Percentiles rank a stretch among this genome's conserved stretches.
These are phyloP conservation scores for Chlamydomonas incerta DNA, from an alignment of 139 green algal genomes.

Conservation along the genomic window DNA sequence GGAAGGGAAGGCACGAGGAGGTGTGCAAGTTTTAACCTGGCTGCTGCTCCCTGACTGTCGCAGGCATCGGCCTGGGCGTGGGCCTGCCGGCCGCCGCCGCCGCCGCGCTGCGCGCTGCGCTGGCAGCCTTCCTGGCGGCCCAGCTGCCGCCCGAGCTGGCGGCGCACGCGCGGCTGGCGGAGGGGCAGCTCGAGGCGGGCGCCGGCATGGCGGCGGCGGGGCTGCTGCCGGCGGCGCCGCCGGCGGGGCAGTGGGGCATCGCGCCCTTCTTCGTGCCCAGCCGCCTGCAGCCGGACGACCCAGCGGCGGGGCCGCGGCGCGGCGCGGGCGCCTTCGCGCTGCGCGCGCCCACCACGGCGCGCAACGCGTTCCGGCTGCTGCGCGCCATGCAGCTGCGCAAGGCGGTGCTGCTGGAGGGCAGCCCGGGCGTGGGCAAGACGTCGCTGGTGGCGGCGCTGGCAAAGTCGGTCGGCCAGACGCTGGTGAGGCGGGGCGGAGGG, in stretches of 20 bases:
- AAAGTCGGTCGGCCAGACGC: constrained; percentile 51
- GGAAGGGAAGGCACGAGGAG: too few relatives aligned
- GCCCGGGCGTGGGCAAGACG: constrained; percentile 97
- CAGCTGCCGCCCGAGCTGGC: constrained; percentile 66
- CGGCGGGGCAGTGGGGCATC: constrained; percentile 74
- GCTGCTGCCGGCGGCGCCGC: constrained; percentile 21
- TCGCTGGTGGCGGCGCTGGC: constrained; percentile 91
- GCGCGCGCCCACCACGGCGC: constrained; percentile 83
- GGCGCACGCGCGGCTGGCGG: constrained; percentile 41
- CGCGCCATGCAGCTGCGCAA: constrained; percentile 88
- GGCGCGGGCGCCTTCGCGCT: constrained; percentile 82
- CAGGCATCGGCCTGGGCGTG: constrained; percentile 85
- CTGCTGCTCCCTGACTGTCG: too few relatives aligned
- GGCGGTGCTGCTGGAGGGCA: constrained; percentile 95
- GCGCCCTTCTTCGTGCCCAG: constrained; percentile 80
- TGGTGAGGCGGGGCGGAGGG: constrained; percentile 62
- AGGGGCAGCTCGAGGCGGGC: constrained; percentile 39
- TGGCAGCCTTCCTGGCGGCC: constrained; percentile 64
- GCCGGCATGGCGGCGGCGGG: constrained; percentile 11
- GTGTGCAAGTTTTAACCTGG: too few relatives aligned
- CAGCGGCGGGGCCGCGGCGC: neutral
- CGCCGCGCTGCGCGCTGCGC: constrained; percentile 60
- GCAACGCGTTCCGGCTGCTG: constrained; percentile 93
- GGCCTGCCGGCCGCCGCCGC: constrained; percentile 65
- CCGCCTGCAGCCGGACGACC: neutral